Base-by-base conservation (phyloP, 371 early-diverging fungal species). In the Rhizopus sp. region DNA sequence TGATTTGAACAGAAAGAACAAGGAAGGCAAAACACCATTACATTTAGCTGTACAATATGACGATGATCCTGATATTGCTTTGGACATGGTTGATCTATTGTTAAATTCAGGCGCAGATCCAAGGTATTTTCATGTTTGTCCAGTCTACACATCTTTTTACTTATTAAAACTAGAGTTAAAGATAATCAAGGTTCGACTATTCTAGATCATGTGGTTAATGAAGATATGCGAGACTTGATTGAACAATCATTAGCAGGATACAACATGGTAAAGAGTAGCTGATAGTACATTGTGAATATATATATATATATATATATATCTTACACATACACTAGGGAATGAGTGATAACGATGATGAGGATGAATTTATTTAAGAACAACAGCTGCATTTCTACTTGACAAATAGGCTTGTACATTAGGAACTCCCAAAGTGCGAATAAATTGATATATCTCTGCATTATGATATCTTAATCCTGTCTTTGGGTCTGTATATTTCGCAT, bases 401-500 rank as follows among this genome's bases (percentile, higher is more conserved):
- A 93, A 77, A 68, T 92, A 92, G 40, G 82, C 80, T 75, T 94
- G 95, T n/a, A 92, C 90, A 33, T 82, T 81, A 7, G 88, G 85
- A 5, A 88, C 88, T 35, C 89, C 84, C 63, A 92, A 63, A 15
- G 78, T 78, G 54, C 87, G 86, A 55, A 93, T 86, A 53, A 84
- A 77, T 62, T 87, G 86, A 74, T 93, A 94, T 13, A 93, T 83
- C 64, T 93, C 92, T 1, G 88, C 83, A 58, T 88, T 88, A 63
- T 89, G 85, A 60, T 93, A 95, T 32, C 93, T 77, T 40, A 95
- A 73, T 23, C 87, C 82, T 0, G 93, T 91, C 69, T 93, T 93
- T 7, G 95, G 94, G 69, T 95, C 95, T 4, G 90, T 91, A 64
- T 95, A 95, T 23, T 72, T 78, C 15, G 93, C 92, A 60, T 84